Percentiles rank a stretch among this genome's conserved stretches.
phyloP scores from a whole-genome alignment of 805 yeast species.

The Yarrowia divulgata region DNA sequence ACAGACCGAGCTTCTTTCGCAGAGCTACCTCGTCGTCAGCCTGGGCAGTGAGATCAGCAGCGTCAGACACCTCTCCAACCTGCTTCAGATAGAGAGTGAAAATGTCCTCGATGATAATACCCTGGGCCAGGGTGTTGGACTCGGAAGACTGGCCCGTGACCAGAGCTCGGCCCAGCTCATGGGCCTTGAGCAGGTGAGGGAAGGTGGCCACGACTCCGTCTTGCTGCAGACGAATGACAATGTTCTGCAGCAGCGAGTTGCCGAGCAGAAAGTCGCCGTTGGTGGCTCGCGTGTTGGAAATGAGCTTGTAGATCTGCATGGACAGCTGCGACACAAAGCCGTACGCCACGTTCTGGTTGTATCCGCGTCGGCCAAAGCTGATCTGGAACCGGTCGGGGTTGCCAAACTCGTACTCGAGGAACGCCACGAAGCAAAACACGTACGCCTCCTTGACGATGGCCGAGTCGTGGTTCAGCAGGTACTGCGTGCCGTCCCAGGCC shows the following conservation, averaged over 20 bases:
- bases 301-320: slow-evolving; percentile 18
- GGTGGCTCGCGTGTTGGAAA: slow-evolving; percentile 23
- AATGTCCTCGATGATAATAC: slow-evolving; percentile 13
- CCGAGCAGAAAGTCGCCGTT: slow-evolving; percentile 37
- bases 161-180: slow-evolving; percentile 28
- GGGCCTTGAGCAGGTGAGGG: slow-evolving; percentile 26
- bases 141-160: slow-evolving; percentile 23
- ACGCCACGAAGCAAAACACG: slow-evolving; percentile 44
- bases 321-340: slow-evolving; percentile 30
- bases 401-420: slow-evolving; percentile 41
- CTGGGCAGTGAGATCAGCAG: neutral
- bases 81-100: slow-evolving; percentile 28
- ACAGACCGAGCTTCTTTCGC: slow-evolving; percentile 26
- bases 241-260: slow-evolving; percentile 22
- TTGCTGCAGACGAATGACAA: slow-evolving; percentile 34
- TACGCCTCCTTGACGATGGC: slow-evolving; percentile 45
- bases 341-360: slow-evolving; percentile 25
- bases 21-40: slow-evolving; percentile 15
- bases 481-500: slow-evolving; percentile 49
- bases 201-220: slow-evolving; percentile 37
- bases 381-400: slow-evolving; percentile 33
- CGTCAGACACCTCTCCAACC: slow-evolving; percentile 30
- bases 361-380: slow-evolving; percentile 19
- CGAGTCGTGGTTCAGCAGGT: slow-evolving; percentile 44
- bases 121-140: slow-evolving; percentile 35